A percentile compares a stretch with the other conserved stretches of the same genome.
Evolutionary conservation across 2,329 filamentous ascomycete species (phyloP).

Genomic region (Alternaria atra): DNA sequence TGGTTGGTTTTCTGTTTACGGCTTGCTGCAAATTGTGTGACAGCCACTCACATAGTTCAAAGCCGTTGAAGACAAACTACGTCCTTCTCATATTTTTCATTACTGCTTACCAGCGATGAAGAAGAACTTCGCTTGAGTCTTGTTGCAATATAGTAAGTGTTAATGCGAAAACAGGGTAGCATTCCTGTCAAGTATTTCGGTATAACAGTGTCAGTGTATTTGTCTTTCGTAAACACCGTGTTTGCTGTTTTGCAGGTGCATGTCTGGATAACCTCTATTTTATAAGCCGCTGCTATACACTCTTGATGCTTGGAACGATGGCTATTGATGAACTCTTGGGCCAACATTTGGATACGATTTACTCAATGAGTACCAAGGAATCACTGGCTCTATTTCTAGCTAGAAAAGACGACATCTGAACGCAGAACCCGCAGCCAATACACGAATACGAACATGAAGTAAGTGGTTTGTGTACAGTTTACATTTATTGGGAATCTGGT

Average conservation of each 20-base stretch:
- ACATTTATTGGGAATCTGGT: neutral
- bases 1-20: fast-evolving
- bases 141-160: neutral
- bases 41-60: neutral
- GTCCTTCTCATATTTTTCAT: neutral
- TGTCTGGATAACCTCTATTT: neutral
- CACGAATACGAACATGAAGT: neutral
- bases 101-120: fast-evolving
- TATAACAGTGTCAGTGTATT: neutral
- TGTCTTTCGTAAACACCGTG: neutral
- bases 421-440: neutral
- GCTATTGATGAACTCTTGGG: fast-evolving
- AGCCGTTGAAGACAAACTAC: neutral
- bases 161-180: neutral
- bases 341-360: neutral
- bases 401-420: neutral
- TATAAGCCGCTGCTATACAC: neutral
- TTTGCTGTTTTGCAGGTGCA: neutral
- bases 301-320: too few relatives aligned
- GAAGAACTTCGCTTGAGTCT: neutral
- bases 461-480: neutral
- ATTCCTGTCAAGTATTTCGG: too few relatives aligned
- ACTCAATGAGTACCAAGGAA: neutral
- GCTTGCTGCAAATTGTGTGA: neutral
- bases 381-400: neutral